Base-by-base conservation (phyloP, 2,329 filamentous ascomycete genomes). In the Cercospora sojina region DNA sequence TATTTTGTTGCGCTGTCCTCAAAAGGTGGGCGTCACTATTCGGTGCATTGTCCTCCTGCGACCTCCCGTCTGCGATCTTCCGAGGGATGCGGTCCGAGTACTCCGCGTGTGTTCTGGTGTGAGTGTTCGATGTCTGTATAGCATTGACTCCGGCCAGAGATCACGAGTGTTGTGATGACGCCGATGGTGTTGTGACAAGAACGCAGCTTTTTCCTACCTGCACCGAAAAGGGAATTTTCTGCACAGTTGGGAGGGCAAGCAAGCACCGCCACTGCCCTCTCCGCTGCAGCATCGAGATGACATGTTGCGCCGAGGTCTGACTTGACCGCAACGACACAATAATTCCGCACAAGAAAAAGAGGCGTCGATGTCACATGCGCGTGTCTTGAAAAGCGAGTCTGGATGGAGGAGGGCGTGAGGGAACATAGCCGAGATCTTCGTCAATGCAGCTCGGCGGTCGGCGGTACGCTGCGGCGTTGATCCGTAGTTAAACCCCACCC, bases 341-440 rank as follows among this genome's bases (percentile, higher is more conserved):
- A 18, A 25, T 29, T n/a, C n/a, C 51, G 51, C 23, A 32, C 25
- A 6, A 20, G 27, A 25, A 51, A 27, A 20, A 51, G 47, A 20
- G 25, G 25, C 51, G 51, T 29, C 51, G 51, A 56, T 32, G n/a
- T 56, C 29, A 29, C 51, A 31, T 29, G 29, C 51, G 23, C 51
- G 51, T 55, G 51, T 55, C 51, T 55, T 8, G 20, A 13, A 55
- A 23, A 16, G 51, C 41, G 41, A 49, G 43, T 49, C 18, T 23
- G 43, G 43, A 49, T 13, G 9, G 51, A 32, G 35, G 13, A 38
- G 35, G 35, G 35, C 35, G 35, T 41, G 16, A 41, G 13, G 51
- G 51, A 56, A 56, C 51, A 56, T 56, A 56, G 51, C 51, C 51
- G 51, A 56, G 27, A 56, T 32, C 51, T 23, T 56, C 29, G 25